phyloP scores from a whole-genome alignment of 2,329 filamentous ascomycete genomes.

The Zelopaecilomyces penicillatus region DNA sequence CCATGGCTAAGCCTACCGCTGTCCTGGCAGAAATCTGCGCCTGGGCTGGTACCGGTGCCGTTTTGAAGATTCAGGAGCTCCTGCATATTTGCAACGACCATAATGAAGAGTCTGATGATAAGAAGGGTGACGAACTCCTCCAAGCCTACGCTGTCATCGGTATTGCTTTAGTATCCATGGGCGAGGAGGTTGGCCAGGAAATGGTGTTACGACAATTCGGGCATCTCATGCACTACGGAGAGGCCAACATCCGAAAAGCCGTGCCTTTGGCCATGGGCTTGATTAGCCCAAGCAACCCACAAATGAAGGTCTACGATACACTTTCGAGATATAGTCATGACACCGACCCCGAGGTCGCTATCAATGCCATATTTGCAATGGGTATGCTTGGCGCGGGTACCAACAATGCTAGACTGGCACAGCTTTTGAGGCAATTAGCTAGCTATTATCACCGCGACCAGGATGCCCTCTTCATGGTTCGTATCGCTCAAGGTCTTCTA shows the following conservation, averaged over 20 bases:
- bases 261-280: constrained; percentile 95
- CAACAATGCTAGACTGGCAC: constrained; percentile 93
- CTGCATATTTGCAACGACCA: constrained; percentile 98
- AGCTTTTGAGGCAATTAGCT: constrained; percentile 86
- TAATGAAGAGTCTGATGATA: constrained; percentile 87
- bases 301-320: constrained; percentile 99
- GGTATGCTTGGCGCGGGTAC: constrained; percentile 92
- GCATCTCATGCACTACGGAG: constrained; percentile 98
- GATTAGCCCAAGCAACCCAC: constrained; percentile 93
- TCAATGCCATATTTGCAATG: constrained; percentile 99
- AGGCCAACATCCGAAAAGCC: constrained; percentile 91
- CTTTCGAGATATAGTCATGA: constrained; percentile 96
- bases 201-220: constrained; percentile 98
- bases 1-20: constrained; percentile 91
- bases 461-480: constrained; percentile 96
- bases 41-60: constrained; percentile 94
- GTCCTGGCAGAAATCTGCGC: constrained; percentile 94
- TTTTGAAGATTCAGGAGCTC: constrained; percentile 93
- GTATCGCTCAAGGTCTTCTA: constrained; percentile 91
- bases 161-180: constrained; percentile 92
- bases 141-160: constrained; percentile 95
- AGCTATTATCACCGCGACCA: constrained; percentile 98
- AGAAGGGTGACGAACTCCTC: constrained; percentile 89
- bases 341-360: constrained; percentile 94
- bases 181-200: constrained; percentile 95